Evolutionary conservation across 108 stramenopile species (phyloP).

Genomic region (Skeletonema marinoi): DNA sequence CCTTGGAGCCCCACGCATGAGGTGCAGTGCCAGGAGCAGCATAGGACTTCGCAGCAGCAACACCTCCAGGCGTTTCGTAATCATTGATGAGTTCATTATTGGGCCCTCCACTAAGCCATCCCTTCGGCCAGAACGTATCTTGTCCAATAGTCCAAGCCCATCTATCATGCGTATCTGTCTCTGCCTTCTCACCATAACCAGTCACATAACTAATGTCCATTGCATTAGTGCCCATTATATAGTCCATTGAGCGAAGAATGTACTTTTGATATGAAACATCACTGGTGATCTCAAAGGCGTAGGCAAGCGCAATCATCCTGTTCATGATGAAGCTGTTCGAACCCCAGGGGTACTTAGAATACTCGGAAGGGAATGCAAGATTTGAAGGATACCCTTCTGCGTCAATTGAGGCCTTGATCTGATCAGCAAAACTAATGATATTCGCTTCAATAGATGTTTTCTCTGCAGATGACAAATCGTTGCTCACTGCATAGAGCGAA

Average conservation of each 20-base stretch:
- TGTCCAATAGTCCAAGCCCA: conserved; percentile 34
- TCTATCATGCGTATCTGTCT: conserved; percentile 36
- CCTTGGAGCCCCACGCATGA: conserved; percentile 32
- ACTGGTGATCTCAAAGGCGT: conserved; percentile 25
- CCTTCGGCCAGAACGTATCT: conserved; percentile 28
- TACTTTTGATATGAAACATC: conserved; percentile 24
- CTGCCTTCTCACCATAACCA: conserved; percentile 32
- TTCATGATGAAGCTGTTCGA: conserved; percentile 39
- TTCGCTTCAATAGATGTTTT: conserved; percentile 21
- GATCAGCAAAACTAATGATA: conserved; percentile 25
- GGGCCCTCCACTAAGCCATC: conserved; percentile 31
- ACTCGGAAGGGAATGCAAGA: conserved; percentile 3
- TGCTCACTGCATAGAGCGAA: conserved; percentile 28
- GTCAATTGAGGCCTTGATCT: conserved; percentile 15
- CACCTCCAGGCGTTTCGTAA: conserved; percentile 13
- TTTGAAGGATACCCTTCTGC: conserved; percentile 25
- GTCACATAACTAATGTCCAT: conserved; percentile 33
- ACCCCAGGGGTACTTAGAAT: conserved; percentile 24
- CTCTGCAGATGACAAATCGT: conserved; percentile 17
- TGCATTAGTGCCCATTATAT: conserved; percentile 33
- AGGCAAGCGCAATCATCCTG: conserved; percentile 21
- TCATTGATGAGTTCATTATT: conserved; percentile 36
- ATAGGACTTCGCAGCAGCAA: conserved; percentile 33
- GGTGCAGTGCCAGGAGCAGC: conserved; percentile 36
- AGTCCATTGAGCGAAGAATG: conserved; percentile 22